Conservation (phyloP, 768 basidiomycete species). For the Piloderma croceum region DNA sequence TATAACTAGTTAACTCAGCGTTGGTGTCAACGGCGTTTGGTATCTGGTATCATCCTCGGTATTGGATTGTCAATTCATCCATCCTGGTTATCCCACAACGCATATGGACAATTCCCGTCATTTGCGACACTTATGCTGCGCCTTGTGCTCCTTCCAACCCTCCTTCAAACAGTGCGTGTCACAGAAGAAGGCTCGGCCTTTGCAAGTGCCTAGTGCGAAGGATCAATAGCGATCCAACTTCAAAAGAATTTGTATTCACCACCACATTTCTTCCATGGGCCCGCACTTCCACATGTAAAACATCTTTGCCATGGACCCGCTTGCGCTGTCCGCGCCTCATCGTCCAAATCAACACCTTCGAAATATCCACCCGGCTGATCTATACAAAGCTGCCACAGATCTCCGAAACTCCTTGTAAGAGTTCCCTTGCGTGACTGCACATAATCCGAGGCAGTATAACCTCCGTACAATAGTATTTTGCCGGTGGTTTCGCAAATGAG, state of each 20-base stretch:
- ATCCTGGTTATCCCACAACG: too few relatives aligned
- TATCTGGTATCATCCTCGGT: too few relatives aligned
- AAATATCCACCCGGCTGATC: slow-evolving; percentile 33
- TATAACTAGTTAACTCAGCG: too few relatives aligned
- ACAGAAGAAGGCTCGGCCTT: slow-evolving; percentile 25
- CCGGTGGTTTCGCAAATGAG: slow-evolving; percentile 33
- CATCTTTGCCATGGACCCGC: slow-evolving; percentile 39
- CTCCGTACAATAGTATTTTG: slow-evolving; percentile 33
- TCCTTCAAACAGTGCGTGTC: slow-evolving; percentile 20
- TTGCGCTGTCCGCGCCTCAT: slow-evolving; percentile 31
- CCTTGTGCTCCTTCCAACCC: slow-evolving; percentile 1
- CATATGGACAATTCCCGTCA: too few relatives aligned
- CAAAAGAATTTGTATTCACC: slow-evolving; percentile 19
- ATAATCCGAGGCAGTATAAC: slow-evolving; percentile 35
- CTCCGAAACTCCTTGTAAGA: slow-evolving; percentile 27
- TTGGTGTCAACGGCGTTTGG: too few relatives aligned
- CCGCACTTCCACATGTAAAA: slow-evolving; percentile 33
- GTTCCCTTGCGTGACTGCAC: slow-evolving; percentile 25
- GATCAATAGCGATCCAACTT: background rate
- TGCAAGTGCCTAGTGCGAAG: slow-evolving; percentile 18
- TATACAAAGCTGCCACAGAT: slow-evolving; percentile 35
- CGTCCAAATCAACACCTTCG: slow-evolving; percentile 31
- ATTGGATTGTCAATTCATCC: too few relatives aligned
- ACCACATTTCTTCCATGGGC: slow-evolving; percentile 36
- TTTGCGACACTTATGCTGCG: too few relatives aligned